phyloP scores from a whole-genome alignment of 805 yeast genomes.

The Teunomyces barrocoloradensis region DNA sequence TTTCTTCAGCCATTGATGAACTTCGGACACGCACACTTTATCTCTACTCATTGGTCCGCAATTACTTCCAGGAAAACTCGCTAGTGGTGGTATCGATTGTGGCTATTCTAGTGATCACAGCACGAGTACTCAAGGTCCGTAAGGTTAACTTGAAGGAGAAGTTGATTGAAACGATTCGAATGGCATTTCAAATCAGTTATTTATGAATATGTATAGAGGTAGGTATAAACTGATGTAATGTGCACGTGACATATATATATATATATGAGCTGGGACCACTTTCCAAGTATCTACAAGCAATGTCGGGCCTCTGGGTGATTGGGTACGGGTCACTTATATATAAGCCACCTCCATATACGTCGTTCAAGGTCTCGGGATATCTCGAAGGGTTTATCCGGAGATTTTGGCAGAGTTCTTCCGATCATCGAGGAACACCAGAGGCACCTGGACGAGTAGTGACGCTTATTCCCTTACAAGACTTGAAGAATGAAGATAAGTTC shows the following conservation, averaged over 20 bases:
- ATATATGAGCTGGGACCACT: no score
- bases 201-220: slow-evolving; percentile 15
- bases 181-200: slow-evolving; percentile 46
- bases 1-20: slow-evolving; percentile 1
- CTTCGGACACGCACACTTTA: slow-evolving; percentile 18
- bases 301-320: slow-evolving; percentile 65
- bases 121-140: slow-evolving; percentile 20
- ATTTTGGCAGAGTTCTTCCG: slow-evolving; percentile 90
- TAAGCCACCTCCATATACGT: slow-evolving; percentile 81
- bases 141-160: slow-evolving; percentile 28
- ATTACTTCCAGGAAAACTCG: slow-evolving; percentile 26
- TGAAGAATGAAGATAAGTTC: slow-evolving; percentile 40
- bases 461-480: slow-evolving; percentile 57
- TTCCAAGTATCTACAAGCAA: background rate
- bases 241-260: no score
- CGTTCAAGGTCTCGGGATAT: slow-evolving; percentile 65
- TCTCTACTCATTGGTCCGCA: slow-evolving; percentile 16
- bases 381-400: slow-evolving; percentile 74
- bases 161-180: slow-evolving; percentile 34
- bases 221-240: background rate
- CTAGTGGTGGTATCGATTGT: slow-evolving; percentile 25
- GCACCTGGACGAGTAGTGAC: slow-evolving; percentile 91
- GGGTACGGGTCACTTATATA: slow-evolving; percentile 90
- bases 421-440: slow-evolving; percentile 86
- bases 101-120: slow-evolving; percentile 17